phyloP scores from a whole-genome alignment of 2,329 filamentous ascomycete genomes.

The Hypoxylon sp. region DNA sequence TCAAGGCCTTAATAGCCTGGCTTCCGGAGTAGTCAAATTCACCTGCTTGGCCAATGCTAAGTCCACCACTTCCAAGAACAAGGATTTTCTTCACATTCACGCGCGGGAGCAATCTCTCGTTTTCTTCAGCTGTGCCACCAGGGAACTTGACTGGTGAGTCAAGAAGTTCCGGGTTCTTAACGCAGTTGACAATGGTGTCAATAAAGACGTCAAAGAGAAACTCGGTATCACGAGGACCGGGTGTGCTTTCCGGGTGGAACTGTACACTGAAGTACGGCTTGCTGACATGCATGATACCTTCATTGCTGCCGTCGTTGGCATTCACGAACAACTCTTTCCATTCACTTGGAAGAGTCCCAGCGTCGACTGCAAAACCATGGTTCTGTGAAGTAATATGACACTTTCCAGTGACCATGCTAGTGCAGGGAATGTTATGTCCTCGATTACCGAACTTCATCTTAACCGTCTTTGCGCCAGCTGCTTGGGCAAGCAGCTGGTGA shows the following conservation, averaged over 20 bases:
- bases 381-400: constrained; percentile 99
- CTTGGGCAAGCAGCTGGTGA: constrained; percentile 91
- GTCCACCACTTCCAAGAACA: constrained; percentile 91
- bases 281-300: constrained; percentile 90
- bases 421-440: constrained; percentile 98
- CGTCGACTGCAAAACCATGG: constrained; percentile 94
- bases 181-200: constrained; percentile 80
- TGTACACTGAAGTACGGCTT: constrained; percentile 99
- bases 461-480: constrained; percentile 84
- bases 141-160: constrained; percentile 86
- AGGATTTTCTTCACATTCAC: constrained; percentile 95
- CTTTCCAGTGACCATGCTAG: constrained; percentile 92
- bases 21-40: constrained; percentile 99
- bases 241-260: constrained; percentile 97
- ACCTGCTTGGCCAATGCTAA: constrained; percentile 97
- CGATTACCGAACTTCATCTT: constrained; percentile 99
- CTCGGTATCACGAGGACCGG: constrained; percentile 94
- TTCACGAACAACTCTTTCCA: constrained; percentile 98
- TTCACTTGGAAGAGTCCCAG: constrained; percentile 78
- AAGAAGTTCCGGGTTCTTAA: constrained; percentile 77
- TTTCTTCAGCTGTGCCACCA: constrained; percentile 85
- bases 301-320: constrained; percentile 97
- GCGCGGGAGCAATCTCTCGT: constrained; percentile 80
- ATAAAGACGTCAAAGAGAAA: constrained; percentile 98
- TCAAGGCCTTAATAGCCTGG: constrained; percentile 98